A percentile compares a stretch with the other conserved stretches of the same genome.
phyloP scores from a whole-genome alignment of 805 yeast genomes.

The Scheffersomyces amazonensis region DNA sequence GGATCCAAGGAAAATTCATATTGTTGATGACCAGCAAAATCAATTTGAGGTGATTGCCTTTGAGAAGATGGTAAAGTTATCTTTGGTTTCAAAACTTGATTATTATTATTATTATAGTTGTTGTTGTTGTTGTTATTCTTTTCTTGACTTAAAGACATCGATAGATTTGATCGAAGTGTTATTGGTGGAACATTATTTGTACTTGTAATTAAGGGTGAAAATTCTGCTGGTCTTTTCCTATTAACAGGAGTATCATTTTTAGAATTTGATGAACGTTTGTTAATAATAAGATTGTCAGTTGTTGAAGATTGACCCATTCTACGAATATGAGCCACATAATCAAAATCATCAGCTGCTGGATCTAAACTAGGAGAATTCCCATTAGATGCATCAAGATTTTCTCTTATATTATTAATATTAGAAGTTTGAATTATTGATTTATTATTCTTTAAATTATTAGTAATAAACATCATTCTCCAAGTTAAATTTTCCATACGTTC shows the following conservation, averaged over 20 bases:
- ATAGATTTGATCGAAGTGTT: not conserved
- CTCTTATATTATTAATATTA: not conserved
- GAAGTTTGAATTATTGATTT: not conserved
- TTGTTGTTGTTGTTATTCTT: not conserved
- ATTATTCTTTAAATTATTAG: conserved; percentile 8
- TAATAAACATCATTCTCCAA: conserved; percentile 80
- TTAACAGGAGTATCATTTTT: conserved; percentile 1
- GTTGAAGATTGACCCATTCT: conserved; percentile 44
- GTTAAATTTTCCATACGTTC: conserved; percentile 80
- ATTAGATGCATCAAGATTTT: not conserved
- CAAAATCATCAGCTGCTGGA: conserved; percentile 54
- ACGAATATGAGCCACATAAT: conserved; percentile 62
- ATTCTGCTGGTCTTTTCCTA: conserved; percentile 17
- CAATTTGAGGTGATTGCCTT: not conserved
- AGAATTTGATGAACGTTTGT: not conserved
- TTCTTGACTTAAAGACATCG: not conserved
- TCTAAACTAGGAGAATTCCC: conserved; percentile 19
- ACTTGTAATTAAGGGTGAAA: conserved; percentile 11
- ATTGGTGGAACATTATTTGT: not conserved
- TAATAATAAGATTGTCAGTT: not conserved
- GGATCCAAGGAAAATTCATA: conserved; percentile 41
- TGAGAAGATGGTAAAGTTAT: not conserved
- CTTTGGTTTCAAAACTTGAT: conserved; percentile 4
- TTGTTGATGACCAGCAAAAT: conserved; percentile 1
- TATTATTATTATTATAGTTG: conserved; percentile 1